These are phyloP conservation scores for Dictyostelium brefeldianum DNA, from an alignment of 78 protist genomes.

Conservation along the genomic window DNA sequence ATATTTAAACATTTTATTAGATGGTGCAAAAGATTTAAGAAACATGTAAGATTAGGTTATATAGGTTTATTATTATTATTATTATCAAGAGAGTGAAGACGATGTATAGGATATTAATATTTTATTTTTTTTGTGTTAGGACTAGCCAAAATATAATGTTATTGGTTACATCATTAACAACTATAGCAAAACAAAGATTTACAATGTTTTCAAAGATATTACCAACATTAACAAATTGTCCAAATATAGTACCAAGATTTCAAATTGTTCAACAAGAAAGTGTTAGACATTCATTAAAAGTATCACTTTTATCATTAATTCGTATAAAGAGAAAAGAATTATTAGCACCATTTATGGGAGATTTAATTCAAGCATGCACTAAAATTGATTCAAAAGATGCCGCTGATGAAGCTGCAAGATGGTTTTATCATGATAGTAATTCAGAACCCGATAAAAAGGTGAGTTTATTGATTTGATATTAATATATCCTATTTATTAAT, in stretches of 20 bases:
- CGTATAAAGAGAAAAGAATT: slow-evolving; percentile 33
- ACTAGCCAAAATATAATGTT: slow-evolving; percentile 71
- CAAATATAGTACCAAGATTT: slow-evolving; percentile 38
- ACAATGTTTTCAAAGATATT: slow-evolving; percentile 13
- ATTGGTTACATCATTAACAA: slow-evolving; percentile 35
- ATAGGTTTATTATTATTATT: background rate
- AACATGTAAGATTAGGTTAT: slow-evolving; percentile 40
- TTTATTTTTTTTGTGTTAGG: slow-evolving; percentile 16
- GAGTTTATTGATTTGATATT: background rate
- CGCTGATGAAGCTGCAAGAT: slow-evolving; percentile 50
- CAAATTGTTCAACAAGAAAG: slow-evolving; percentile 40
- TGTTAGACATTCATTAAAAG: slow-evolving; percentile 49
- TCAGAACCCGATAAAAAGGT: slow-evolving; percentile 66
- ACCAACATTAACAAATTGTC: background rate
- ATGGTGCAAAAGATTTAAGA: slow-evolving; percentile 1
- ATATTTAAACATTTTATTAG: slow-evolving; percentile 23
- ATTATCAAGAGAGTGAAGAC: background rate
- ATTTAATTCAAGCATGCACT: background rate
- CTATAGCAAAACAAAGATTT: slow-evolving; percentile 28
- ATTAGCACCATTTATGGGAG: slow-evolving; percentile 22
- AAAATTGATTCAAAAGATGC: slow-evolving; percentile 44
- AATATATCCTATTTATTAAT: background rate
- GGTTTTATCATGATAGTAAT: slow-evolving; percentile 36
- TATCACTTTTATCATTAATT: slow-evolving; percentile 37
- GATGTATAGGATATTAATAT: background rate